Percentiles rank a stretch among this genome's conserved stretches.
Conservation (phyloP, 2,329 filamentous ascomycete species). For the Aspergillus melleus region DNA sequence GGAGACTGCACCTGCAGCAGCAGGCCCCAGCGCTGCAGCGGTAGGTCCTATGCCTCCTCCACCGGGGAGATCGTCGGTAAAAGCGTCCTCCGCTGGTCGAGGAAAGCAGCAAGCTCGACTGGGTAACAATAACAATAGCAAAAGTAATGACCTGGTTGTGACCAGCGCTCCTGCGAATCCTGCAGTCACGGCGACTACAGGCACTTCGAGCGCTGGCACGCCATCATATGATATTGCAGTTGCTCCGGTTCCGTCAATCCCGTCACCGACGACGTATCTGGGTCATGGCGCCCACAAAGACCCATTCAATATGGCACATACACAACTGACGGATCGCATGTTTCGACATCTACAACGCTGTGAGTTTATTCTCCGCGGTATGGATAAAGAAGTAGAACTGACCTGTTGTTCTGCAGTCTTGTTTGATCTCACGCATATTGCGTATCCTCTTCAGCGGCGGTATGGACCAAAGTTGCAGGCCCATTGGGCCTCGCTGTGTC, state of each 20-base stretch:
- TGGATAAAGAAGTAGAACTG: not conserved
- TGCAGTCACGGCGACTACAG: not conserved
- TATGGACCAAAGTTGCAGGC: slow-evolving; percentile 35
- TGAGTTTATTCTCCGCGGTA: slow-evolving; percentile 19
- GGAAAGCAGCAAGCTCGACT: not conserved
- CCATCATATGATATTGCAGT: slow-evolving; percentile 14
- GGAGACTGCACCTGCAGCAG: slow-evolving; percentile 22
- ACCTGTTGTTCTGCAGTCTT: slow-evolving; percentile 29
- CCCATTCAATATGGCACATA: slow-evolving; percentile 38
- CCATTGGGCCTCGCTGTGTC: slow-evolving; percentile 39
- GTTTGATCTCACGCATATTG: slow-evolving; percentile 36
- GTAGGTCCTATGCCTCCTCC: slow-evolving; percentile 8
- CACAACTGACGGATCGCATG: slow-evolving; percentile 38
- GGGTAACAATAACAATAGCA: not conserved
- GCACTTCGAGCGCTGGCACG: not conserved
- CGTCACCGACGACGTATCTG: slow-evolving; percentile 28
- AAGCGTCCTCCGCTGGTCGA: slow-evolving; percentile 3
- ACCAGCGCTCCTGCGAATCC: slow-evolving; percentile 6
- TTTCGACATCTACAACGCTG: slow-evolving; percentile 38
- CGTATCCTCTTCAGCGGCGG: slow-evolving; percentile 37
- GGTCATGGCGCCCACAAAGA: slow-evolving; percentile 33
- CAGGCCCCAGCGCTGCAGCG: not conserved
- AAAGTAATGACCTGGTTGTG: slow-evolving; percentile 5
- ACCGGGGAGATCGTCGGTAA: slow-evolving; percentile 1
- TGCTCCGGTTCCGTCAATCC: slow-evolving; percentile 7